Conservation (phyloP, 2,329 filamentous ascomycete species). For the Sordariomycetes sp. region DNA sequence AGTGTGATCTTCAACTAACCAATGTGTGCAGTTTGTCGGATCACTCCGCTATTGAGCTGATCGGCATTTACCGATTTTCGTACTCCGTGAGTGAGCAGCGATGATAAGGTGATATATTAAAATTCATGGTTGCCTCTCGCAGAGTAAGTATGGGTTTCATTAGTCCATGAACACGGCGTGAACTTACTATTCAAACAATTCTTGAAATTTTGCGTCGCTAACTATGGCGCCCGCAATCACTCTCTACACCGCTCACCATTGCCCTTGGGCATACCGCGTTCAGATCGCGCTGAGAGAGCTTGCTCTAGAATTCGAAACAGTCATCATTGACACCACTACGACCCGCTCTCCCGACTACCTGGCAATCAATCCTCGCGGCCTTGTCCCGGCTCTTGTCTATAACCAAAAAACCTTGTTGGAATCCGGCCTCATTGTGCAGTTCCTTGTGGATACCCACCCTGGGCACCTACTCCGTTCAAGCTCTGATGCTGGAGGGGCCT, state of each 20-base stretch:
- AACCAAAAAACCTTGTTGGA: conserved; percentile 62
- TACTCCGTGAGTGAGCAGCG: too few species aligned
- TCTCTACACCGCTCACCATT: background rate
- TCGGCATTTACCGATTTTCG: too few species aligned
- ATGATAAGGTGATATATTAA: too few species aligned
- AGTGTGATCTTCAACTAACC: too few species aligned
- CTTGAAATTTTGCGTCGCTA: too few species aligned
- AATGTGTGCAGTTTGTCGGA: too few species aligned
- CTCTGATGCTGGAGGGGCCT: conserved; percentile 40
- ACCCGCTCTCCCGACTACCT: conserved; percentile 69
- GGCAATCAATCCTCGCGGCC: conserved; percentile 67
- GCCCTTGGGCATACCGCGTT: conserved; percentile 55
- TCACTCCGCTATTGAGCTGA: too few species aligned
- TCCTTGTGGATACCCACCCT: conserved; percentile 60
- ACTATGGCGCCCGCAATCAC: background rate
- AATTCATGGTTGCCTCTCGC: too few species aligned
- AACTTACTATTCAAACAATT: too few species aligned
- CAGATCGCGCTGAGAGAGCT: conserved; percentile 64
- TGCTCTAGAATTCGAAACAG: conserved; percentile 56
- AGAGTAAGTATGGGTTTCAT: too few species aligned
- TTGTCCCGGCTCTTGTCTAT: conserved; percentile 64
- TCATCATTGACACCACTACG: conserved; percentile 60
- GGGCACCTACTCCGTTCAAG: conserved; percentile 54
- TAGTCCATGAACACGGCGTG: too few species aligned
- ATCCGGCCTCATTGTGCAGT: conserved; percentile 64